phyloP scores from a whole-genome alignment of 495 filamentous ascomycete genomes.

The Xylaria intraflava region DNA sequence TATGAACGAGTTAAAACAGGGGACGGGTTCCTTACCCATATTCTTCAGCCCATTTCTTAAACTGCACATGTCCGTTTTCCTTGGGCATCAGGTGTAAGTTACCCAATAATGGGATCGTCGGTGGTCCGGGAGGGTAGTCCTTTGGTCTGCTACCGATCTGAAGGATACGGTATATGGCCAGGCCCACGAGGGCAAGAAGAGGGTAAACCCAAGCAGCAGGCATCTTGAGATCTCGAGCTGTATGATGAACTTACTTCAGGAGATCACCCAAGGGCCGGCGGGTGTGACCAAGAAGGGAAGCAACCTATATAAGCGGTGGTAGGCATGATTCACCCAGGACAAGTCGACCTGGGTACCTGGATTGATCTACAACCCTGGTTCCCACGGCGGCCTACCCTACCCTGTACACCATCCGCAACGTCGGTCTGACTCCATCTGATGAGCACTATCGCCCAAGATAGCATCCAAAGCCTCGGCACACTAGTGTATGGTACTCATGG shows the following conservation, averaged over 20 bases:
- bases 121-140: slow-evolving; percentile 17
- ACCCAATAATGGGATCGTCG: slow-evolving; percentile 14
- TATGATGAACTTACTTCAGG: neutral
- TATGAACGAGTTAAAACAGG: neutral
- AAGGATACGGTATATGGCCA: slow-evolving; percentile 12
- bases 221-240: slow-evolving; percentile 5
- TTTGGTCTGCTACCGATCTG: slow-evolving; percentile 15
- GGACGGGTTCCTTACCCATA: slow-evolving; percentile 8
- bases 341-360: neutral
- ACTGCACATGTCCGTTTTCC: slow-evolving; percentile 13
- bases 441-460: neutral
- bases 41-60: slow-evolving; percentile 17
- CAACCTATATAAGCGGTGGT: neutral
- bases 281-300: neutral
- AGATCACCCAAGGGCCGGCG: neutral
- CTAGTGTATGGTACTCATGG: no score
- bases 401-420: no score
- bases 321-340: neutral
- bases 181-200: slow-evolving; percentile 10
- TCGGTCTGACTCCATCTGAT: slow-evolving; percentile 14
- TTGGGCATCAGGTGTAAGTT: slow-evolving; percentile 19
- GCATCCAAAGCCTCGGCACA: neutral
- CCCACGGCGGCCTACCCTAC: no score
- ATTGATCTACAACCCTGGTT: neutral
- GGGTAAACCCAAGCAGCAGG: slow-evolving; percentile 10